Conservation (phyloP, 2,329 filamentous ascomycete species). For the Apiospora koreana region DNA sequence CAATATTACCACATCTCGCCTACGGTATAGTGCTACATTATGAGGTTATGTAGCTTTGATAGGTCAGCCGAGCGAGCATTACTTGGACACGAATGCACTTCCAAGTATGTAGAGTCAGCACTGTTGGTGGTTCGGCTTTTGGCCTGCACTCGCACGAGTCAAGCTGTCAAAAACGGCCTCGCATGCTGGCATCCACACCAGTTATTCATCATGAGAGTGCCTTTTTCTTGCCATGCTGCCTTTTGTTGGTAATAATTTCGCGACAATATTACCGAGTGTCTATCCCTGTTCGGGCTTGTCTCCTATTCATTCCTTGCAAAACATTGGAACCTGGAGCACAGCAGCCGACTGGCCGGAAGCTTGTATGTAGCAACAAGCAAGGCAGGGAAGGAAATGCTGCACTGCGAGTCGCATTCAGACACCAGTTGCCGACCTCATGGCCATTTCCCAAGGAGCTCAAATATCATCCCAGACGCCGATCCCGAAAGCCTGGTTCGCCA, state of each 20-base stretch:
- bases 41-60: too few species aligned
- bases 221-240: neutral
- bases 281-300: neutral
- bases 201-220: neutral
- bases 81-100: neutral
- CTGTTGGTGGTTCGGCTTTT: neutral
- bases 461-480: constrained; percentile 24
- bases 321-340: neutral
- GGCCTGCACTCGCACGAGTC: constrained; percentile 6
- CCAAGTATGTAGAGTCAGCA: neutral
- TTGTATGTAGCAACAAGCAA: neutral
- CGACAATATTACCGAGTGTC: neutral
- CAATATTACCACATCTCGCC: neutral
- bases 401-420: neutral
- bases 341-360: neutral
- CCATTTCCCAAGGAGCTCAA: constrained; percentile 8
- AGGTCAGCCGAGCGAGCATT: too few species aligned
- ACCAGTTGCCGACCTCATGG: neutral
- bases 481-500: constrained; percentile 23
- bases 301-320: neutral
- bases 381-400: neutral
- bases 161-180: constrained; percentile 11
- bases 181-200: neutral
- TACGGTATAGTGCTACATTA: neutral
- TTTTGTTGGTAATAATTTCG: neutral